Base-by-base conservation (phyloP, 805 yeast species). In the Yamadazyma akitaensis region DNA sequence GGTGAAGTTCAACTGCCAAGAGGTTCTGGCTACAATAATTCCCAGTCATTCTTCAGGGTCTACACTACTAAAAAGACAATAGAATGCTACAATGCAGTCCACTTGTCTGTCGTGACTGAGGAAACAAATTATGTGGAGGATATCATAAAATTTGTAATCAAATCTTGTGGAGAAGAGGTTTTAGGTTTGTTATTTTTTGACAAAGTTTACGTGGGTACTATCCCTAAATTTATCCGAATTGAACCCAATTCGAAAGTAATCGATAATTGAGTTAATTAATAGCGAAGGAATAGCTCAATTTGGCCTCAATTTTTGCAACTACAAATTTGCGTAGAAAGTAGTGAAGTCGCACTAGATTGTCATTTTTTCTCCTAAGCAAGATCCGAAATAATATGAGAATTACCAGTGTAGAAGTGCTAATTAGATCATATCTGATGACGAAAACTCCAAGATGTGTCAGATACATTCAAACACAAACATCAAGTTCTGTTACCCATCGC, bases 1-100 rank as follows among this genome's bases (percentile, higher is more conserved):
- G 54, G 54, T 12, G 18, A 28, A 12, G 47, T 41, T 9, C 12
- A 31, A 11, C 36, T 31, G n/a, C 25, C 41, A 30, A 11, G 10
- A 9, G 39, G 24, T 10, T 18, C 21, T 5, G 6, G 6, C 5
- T 21, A 21, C 9, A 21, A n/a, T 16, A 11, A 17, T 12, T 9
- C 24, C 18, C 11, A 18, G 7, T n/a, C 40, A n/a, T 36, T 26
- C 35, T 51, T 46, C 40, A 46, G 52, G 25, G 56, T 55, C 11
- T 53, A 43, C 16, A 52, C 62, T 10, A 50, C 52, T 9, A 38
- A 37, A n/a, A 52, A 40, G 17, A 32, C 52, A 8, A 25, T 55
- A 16, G 58, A 56, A 34, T 47, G 53, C n/a, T 55, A 48, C 38
- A 49, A 44, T 19, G 14, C 33, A 2, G 37, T 21, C 7, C 53